Conservation (phyloP, 495 filamentous ascomycete genomes). For the Hypoxylon fragiforme region DNA sequence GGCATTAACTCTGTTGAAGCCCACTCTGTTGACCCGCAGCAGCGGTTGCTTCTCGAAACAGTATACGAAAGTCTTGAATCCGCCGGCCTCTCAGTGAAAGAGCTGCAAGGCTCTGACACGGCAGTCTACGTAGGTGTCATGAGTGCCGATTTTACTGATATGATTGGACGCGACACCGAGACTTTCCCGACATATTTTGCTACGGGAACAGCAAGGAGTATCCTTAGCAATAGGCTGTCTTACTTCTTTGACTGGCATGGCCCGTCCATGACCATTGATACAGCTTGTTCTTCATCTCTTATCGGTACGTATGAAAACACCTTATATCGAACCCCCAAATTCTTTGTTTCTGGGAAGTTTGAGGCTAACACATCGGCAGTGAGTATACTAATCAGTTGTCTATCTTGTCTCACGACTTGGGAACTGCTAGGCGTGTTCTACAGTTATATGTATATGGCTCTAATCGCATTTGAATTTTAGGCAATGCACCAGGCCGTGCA, state of each 20-base stretch:
- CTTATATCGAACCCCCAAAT: too few species aligned
- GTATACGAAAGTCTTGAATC: not conserved
- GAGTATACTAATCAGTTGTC: too few species aligned
- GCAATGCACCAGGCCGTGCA: conserved; percentile 56
- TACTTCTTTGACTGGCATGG: conserved; percentile 54
- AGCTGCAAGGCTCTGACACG: not conserved
- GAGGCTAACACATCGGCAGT: too few species aligned
- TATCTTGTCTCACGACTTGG: too few species aligned
- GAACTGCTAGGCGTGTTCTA: too few species aligned
- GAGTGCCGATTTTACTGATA: not conserved
- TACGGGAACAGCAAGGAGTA: conserved; percentile 39
- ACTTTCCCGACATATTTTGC: not conserved
- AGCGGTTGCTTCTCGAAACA: not conserved
- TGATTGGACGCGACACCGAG: not conserved
- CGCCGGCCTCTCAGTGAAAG: not conserved
- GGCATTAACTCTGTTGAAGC: not conserved
- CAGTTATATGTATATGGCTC: too few species aligned
- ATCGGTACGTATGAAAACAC: too few species aligned
- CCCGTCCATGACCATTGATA: conserved; percentile 50
- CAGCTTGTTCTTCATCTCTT: conserved; percentile 57
- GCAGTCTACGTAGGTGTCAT: not conserved
- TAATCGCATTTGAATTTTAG: too few species aligned
- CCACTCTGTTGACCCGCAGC: not conserved
- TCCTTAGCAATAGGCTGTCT: conserved; percentile 53
- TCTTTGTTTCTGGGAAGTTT: too few species aligned